Evolutionary conservation across 805 yeast genomes (phyloP).

Genomic region (Vanderwaltozyma tropicalis): DNA sequence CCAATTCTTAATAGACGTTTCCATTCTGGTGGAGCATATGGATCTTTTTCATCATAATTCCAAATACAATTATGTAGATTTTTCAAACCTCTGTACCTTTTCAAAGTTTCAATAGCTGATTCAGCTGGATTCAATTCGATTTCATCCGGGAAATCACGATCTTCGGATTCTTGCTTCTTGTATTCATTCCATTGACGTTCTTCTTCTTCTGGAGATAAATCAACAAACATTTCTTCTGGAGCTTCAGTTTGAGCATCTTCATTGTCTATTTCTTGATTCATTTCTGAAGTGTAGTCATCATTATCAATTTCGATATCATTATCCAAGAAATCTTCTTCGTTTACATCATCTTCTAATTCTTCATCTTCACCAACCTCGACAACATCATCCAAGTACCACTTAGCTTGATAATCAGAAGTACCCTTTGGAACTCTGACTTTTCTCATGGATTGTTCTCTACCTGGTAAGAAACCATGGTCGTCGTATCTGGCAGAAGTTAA

Average conservation of each 20-base stretch:
- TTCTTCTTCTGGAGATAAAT: slow-evolving; percentile 73
- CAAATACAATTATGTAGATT: slow-evolving; percentile 71
- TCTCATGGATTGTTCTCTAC: slow-evolving; percentile 16
- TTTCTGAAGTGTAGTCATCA: slow-evolving; percentile 20
- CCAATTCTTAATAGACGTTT: slow-evolving; percentile 58
- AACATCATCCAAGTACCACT: slow-evolving; percentile 62
- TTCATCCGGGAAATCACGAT: slow-evolving; percentile 92
- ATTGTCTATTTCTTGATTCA: slow-evolving; percentile 21
- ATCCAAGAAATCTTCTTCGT: slow-evolving; percentile 15
- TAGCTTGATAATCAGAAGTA: slow-evolving; percentile 69
- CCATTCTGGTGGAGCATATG: slow-evolving; percentile 71
- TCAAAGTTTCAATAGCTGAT: slow-evolving; percentile 63
- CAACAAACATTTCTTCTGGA: slow-evolving; percentile 53
- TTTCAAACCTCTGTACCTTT: slow-evolving; percentile 79
- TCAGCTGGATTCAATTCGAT: slow-evolving; percentile 70
- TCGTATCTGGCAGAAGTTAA: slow-evolving; percentile 31
- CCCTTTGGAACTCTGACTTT: slow-evolving; percentile 55
- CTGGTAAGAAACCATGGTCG: slow-evolving; percentile 32
- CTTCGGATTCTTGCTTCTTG: slow-evolving; percentile 66
- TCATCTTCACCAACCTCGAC: slow-evolving; percentile 26
- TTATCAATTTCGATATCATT: slow-evolving; percentile 27
- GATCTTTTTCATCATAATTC: slow-evolving; percentile 79
- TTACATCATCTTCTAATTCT: slow-evolving; percentile 22
- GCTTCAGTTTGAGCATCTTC: slow-evolving; percentile 34
- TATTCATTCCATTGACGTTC: slow-evolving; percentile 61